Base-by-base conservation (phyloP, 257 asterid genomes). In the Agastache rugosa region DNA sequence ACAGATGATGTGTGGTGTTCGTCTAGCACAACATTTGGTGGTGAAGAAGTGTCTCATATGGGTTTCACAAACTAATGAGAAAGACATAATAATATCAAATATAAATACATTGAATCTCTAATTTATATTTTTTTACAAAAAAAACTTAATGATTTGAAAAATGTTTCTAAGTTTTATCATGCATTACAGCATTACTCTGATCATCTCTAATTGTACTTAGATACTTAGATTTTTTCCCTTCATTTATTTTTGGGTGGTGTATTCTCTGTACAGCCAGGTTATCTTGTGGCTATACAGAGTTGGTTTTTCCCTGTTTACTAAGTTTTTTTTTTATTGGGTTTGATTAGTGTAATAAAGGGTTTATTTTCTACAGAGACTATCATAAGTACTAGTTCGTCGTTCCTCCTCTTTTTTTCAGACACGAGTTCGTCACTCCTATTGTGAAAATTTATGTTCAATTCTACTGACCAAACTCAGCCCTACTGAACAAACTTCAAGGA, bases 1-100 rank as follows among this genome's bases (percentile, higher is more conserved):
- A 91, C 96, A 48, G 97, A 90, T 51, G 98, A 94, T 72, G 95
- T 82, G 2, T 94, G 98, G 98, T 93, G 95, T 67, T 87, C 93
- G 17, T 85, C 93, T 63, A 73, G 58, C 72, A 60, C 85, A 61
- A 71, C 86, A 35, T 82, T 64, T 75, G 90, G 80, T 35, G 90
- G 86, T 34, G 94, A 88, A 48, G 96, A 87, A 17, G 56, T 84
- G 54, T 76, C 92, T 72, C 93, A 84, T 41, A 9, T 85, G 69
- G 84, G 87, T 55, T 93, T 89, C 80, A 84, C 85, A 71, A 83
- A 80, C 78, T 90, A 80, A 82, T 34, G 12, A 41, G 15, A 69
- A 50, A 41, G 44, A 20, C 35, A 44, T 60, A 42, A 75, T 59
- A 70, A 71, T 76, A 82, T 75, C 55, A 70, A 44, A 77, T 34